A percentile compares a stretch with the other conserved stretches of the same genome.
Conservation (phyloP, 2,329 filamentous ascomycete species). For the Didymella keratinophila region DNA sequence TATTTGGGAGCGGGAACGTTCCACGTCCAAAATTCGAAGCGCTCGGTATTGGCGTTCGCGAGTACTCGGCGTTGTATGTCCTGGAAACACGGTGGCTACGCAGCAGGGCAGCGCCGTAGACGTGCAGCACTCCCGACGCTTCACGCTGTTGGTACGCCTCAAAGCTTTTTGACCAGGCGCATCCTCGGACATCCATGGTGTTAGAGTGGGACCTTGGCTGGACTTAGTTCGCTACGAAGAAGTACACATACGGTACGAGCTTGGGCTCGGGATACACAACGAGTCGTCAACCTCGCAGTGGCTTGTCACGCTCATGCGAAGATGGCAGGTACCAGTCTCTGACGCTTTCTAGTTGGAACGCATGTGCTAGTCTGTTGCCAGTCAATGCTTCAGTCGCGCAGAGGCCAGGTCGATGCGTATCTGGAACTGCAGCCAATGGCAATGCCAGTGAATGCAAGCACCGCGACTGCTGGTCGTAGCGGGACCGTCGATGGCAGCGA, state of each 20-base stretch:
- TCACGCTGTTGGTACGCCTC: neutral
- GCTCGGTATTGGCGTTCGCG: neutral
- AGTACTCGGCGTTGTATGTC: neutral
- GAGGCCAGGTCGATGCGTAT: neutral
- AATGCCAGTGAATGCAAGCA: neutral
- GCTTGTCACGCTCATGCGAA: neutral
- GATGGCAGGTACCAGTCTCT: neutral
- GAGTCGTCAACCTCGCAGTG: conserved; percentile 6
- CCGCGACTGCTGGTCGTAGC: neutral
- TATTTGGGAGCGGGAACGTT: too few species aligned
- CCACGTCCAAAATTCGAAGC: neutral
- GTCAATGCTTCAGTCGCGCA: neutral
- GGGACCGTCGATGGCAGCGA: neutral
- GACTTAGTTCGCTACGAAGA: neutral
- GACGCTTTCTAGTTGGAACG: neutral
- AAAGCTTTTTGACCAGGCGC: neutral
- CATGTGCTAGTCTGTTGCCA: neutral
- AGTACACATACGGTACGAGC: neutral
- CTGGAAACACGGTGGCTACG: neutral
- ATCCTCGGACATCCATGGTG: neutral
- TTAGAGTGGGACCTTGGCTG: neutral
- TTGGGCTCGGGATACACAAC: neutral
- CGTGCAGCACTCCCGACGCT: neutral
- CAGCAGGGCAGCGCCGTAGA: neutral
- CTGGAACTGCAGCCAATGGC: neutral